Conservation (phyloP, 2,329 filamentous ascomycete genomes). For the Sarocladium brachiariae region DNA sequence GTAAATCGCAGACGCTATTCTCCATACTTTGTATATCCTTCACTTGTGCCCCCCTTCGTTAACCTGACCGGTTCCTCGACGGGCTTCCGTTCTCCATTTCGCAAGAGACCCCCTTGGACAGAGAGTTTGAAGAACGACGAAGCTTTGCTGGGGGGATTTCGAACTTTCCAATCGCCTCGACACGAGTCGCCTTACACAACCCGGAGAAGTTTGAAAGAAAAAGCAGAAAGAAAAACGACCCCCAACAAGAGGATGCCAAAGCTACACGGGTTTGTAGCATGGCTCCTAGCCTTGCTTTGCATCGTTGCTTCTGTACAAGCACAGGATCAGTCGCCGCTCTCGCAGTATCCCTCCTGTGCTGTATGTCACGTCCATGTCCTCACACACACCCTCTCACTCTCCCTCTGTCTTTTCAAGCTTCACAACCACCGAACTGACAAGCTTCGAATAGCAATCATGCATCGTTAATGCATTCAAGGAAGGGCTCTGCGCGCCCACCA, state of each 20-base stretch:
- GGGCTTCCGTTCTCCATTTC: too few species aligned
- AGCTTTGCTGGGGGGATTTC: too few species aligned
- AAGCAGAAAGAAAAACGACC: too few species aligned
- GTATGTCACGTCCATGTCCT: not conserved
- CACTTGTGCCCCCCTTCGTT: not conserved
- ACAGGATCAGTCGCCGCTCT: not conserved
- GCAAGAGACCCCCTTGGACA: too few species aligned
- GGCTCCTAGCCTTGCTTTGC: not conserved
- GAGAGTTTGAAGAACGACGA: too few species aligned
- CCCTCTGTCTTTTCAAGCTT: too few species aligned
- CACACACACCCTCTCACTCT: too few species aligned
- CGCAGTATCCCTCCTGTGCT: not conserved
- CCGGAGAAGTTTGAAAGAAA: too few species aligned
- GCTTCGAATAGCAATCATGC: not conserved
- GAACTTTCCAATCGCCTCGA: too few species aligned
- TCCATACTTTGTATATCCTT: not conserved
- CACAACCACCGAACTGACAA: too few species aligned
- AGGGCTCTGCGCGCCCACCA: not conserved
- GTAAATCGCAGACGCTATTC: not conserved
- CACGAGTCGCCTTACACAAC: too few species aligned
- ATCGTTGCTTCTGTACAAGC: not conserved
- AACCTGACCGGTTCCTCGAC: too few species aligned
- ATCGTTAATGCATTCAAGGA: not conserved
- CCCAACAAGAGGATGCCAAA: not conserved
- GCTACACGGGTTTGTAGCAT: not conserved